Conservation (phyloP, 495 filamentous ascomycete species). For the Podospora pseudopauciseta region DNA sequence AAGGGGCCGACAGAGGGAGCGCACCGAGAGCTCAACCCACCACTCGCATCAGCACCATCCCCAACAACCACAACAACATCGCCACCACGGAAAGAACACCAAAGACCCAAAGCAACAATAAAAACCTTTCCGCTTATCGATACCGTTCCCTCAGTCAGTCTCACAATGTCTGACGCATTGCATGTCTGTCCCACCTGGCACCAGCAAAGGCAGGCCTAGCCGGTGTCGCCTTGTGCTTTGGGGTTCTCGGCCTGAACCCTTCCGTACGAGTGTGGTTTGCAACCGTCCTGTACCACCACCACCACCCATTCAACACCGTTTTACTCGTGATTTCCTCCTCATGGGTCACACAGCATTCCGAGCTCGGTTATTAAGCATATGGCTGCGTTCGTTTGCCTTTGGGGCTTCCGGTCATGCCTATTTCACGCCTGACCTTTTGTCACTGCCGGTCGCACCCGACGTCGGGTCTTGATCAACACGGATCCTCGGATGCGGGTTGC, state of each 20-base stretch:
- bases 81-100: constrained; percentile 19
- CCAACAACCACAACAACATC: constrained; percentile 19
- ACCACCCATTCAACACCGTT: neutral
- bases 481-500: neutral
- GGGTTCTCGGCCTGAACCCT: neutral
- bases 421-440: neutral
- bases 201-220: constrained; percentile 3
- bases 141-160: neutral
- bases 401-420: neutral
- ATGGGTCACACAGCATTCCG: neutral
- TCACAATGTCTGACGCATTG: neutral
- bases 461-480: neutral
- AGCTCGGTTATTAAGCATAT: neutral
- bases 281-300: constrained; percentile 1
- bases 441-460: neutral
- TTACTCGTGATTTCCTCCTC: neutral
- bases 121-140: constrained; percentile 1
- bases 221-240: neutral
- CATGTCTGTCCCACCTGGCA: neutral
- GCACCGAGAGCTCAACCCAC: constrained; percentile 12
- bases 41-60: constrained; percentile 19
- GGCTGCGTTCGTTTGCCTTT: neutral
- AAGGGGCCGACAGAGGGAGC: constrained; percentile 42
- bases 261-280: neutral
- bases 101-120: constrained; percentile 17